These are phyloP conservation scores for Closterium sp. DNA, from an alignment of 139 green algal species.

Conservation along the genomic window DNA sequence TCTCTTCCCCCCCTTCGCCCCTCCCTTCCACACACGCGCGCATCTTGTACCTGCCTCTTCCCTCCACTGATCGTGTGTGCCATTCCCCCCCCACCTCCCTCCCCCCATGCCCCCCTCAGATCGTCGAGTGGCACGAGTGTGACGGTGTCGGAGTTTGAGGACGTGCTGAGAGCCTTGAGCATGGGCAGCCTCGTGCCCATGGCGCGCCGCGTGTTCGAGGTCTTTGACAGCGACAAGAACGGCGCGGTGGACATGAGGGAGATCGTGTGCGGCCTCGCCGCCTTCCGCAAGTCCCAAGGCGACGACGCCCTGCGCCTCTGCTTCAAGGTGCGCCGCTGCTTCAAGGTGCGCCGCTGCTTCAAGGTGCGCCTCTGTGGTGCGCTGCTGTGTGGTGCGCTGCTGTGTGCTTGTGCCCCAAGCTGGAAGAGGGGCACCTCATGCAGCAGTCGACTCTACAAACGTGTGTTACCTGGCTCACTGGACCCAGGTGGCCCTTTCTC, in stretches of 20 bases:
- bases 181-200: constrained; percentile 40
- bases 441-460: too few relatives aligned
- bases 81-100: too few relatives aligned
- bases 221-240: constrained; percentile 52
- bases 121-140: constrained; percentile 39
- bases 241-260: constrained; percentile 52
- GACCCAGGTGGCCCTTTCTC: neutral
- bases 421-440: too few relatives aligned
- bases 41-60: too few relatives aligned
- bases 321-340: constrained; percentile 35
- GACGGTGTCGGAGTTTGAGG: constrained; percentile 41
- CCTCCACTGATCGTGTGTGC: too few relatives aligned
- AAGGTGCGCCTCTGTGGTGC: neutral
- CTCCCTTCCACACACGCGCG: too few relatives aligned
- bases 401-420: neutral
- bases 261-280: constrained; percentile 47
- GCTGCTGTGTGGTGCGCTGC: too few relatives aligned
- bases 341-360: neutral
- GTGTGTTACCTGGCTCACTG: too few relatives aligned
- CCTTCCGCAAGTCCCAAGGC: constrained; percentile 34
- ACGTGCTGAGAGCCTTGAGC: constrained; percentile 41
- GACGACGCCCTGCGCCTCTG: constrained; percentile 43
- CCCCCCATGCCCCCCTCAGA: neutral
- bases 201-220: constrained; percentile 37
- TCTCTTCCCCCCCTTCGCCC: neutral